phyloP scores from a whole-genome alignment of 176 grass and related monocot species.

The Melocanna baccifera region DNA sequence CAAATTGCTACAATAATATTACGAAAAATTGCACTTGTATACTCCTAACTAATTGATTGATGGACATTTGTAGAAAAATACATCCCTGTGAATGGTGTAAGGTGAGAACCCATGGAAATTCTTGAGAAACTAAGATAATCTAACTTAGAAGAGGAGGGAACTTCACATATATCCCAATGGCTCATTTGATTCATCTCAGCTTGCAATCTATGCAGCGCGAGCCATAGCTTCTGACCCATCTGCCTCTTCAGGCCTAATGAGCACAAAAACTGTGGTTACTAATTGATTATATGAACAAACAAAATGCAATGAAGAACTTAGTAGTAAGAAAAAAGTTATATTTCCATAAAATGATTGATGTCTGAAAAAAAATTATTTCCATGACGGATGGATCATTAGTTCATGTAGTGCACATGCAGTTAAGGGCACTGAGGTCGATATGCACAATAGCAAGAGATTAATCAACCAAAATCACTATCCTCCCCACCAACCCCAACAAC shows the following conservation, averaged over 20 bases:
- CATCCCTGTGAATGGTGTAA: neutral
- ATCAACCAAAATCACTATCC: neutral
- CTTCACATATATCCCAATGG: neutral
- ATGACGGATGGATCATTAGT: neutral
- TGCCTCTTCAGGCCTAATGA: slow-evolving; percentile 17
- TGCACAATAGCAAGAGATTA: neutral
- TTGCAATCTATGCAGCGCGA: slow-evolving; percentile 8
- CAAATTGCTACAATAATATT: neutral
- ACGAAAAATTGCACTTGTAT: neutral
- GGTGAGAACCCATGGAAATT: slow-evolving; percentile 4
- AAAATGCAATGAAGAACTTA: neutral
- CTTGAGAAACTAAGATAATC: neutral
- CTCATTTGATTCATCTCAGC: neutral
- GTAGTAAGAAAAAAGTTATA: neutral
- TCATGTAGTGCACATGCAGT: neutral
- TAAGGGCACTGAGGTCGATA: neutral
- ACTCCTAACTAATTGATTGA: neutral
- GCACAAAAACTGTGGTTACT: slow-evolving; percentile 16
- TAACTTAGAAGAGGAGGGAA: neutral
- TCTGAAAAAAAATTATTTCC: neutral
- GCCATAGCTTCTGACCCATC: neutral
- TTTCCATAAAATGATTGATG: neutral
- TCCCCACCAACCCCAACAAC: neutral
- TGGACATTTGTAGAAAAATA: neutral
- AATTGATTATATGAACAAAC: neutral